Base-by-base conservation (phyloP, 495 filamentous ascomycete genomes). In the Neurospora cerealis region DNA sequence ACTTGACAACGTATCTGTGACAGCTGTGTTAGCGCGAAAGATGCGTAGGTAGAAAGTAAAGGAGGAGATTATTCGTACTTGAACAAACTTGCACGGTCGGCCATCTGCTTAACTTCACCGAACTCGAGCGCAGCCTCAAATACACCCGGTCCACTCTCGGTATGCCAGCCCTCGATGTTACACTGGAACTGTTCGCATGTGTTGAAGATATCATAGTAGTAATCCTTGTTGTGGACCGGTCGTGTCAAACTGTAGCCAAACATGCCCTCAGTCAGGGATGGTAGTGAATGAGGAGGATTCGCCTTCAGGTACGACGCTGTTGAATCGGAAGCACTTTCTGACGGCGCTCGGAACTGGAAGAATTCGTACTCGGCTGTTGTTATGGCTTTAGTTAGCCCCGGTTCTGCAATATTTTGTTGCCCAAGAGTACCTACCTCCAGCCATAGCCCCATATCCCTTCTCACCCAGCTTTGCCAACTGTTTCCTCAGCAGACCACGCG, bases 201-300 rank as follows among this genome's bases (percentile, higher is more conserved):
- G 74, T 97, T 89, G 80, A 93, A 98, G 36, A 98, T 89, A 36
- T 91, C 91, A 77, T 99, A 97, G 77, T 93, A 99, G 79, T 96
- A 99, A 24, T 95, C 94, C 81, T 96, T 90, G 76, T 99, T 98
- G 77, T 97, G 93, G 28, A 94, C 88, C 0, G 96, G 93, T 15
- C 95, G 87, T n/a, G 94, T 97, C 77, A 99, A 83, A 75, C 93
- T 96, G 84, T 99, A 99, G 38, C 95, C 96, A 77, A 98, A 98
- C 96, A 99, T 99, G 73, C 96, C 96, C 80, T 98, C 93, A 24
- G 96, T 97, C 39, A 99, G 78, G 39, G 89, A 80, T 1, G 94
- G 93, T 8, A 97, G 87, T 1, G 88, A 78, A 40, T 91, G 86
- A 38, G 91, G 88, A 0, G 92, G 86, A 77, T 97, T 94, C 34